Evolutionary conservation across 1,284 basidiomycete genomes (phyloP).

Genomic region (Leccinum subspadiceum): DNA sequence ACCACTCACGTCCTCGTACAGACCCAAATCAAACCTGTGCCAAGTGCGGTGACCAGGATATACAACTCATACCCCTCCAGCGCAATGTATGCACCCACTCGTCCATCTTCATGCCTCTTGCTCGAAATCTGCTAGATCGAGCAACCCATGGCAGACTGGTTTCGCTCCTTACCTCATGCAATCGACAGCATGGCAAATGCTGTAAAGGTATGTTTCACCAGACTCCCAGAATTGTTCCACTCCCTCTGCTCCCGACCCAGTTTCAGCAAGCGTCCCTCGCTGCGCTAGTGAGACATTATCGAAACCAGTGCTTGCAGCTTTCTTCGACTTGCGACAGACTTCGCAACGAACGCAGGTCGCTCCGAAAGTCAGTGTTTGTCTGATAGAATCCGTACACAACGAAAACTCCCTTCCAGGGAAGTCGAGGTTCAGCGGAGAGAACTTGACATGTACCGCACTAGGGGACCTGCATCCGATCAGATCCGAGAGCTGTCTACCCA

Average conservation of each 20-base stretch:
- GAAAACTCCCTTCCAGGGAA: conserved; percentile 37
- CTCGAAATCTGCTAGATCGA: conserved; percentile 53
- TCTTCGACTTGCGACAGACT: conserved; percentile 33
- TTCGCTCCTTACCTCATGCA: conserved; percentile 56
- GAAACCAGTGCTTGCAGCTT: conserved; percentile 40
- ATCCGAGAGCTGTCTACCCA: conserved; percentile 36
- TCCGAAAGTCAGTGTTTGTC: conserved; percentile 49
- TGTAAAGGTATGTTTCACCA: conserved; percentile 50
- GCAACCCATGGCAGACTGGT: conserved; percentile 76
- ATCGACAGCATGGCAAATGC: conserved; percentile 64
- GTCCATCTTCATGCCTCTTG: not conserved
- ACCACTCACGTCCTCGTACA: conserved; percentile 25
- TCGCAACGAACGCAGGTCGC: conserved; percentile 42
- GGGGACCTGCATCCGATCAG: conserved; percentile 20
- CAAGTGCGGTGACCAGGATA: conserved; percentile 57
- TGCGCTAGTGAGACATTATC: conserved; percentile 60
- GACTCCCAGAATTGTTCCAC: not conserved
- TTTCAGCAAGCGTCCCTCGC: conserved; percentile 78
- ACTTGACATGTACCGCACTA: conserved; percentile 45
- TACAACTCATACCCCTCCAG: conserved; percentile 70
- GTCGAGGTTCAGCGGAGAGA: conserved; percentile 52
- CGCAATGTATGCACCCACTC: conserved; percentile 51
- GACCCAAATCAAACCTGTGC: conserved; percentile 70
- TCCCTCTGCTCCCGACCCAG: conserved; percentile 36
- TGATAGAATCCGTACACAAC: not conserved